A percentile compares a stretch with the other conserved stretches of the same genome.
These are phyloP conservation scores for Tuber borchii DNA, from an alignment of 495 filamentous ascomycete genomes.

Conservation along the genomic window DNA sequence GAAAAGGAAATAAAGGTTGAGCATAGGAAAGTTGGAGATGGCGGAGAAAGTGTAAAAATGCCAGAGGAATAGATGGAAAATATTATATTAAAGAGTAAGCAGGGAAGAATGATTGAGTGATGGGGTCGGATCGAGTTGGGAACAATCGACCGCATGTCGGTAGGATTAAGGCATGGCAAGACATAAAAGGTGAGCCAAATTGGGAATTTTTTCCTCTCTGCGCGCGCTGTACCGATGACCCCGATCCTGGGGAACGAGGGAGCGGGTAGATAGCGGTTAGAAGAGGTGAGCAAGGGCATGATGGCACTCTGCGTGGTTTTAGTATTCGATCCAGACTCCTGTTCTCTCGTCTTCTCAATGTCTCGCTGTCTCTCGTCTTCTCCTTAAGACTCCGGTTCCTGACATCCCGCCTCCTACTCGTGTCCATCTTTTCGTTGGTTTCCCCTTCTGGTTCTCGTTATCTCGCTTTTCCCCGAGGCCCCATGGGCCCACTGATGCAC, in stretches of 20 bases:
- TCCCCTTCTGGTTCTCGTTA: neutral
- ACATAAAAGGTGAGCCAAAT: neutral
- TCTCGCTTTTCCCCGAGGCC: neutral
- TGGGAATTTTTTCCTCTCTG: neutral
- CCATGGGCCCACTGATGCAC: neutral
- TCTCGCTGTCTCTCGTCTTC: neutral
- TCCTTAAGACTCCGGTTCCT: neutral
- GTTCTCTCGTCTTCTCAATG: neutral
- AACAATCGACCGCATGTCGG: neutral
- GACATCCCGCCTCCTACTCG: neutral
- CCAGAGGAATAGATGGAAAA: neutral
- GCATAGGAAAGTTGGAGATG: slow-evolving; percentile 15
- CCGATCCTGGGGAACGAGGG: neutral
- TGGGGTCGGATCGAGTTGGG: neutral
- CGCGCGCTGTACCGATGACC: neutral
- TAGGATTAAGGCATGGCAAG: neutral
- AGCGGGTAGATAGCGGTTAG: neutral
- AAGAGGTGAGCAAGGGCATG: neutral
- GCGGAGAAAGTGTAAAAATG: slow-evolving; percentile 9
- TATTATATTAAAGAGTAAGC: neutral
- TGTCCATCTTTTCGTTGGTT: neutral
- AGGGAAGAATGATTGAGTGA: neutral
- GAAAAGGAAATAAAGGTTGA: slow-evolving; percentile 10
- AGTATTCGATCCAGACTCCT: neutral
- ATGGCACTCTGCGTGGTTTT: neutral